These are phyloP conservation scores for Salvia splendens DNA, from an alignment of 257 asterid species.

Conservation along the genomic window DNA sequence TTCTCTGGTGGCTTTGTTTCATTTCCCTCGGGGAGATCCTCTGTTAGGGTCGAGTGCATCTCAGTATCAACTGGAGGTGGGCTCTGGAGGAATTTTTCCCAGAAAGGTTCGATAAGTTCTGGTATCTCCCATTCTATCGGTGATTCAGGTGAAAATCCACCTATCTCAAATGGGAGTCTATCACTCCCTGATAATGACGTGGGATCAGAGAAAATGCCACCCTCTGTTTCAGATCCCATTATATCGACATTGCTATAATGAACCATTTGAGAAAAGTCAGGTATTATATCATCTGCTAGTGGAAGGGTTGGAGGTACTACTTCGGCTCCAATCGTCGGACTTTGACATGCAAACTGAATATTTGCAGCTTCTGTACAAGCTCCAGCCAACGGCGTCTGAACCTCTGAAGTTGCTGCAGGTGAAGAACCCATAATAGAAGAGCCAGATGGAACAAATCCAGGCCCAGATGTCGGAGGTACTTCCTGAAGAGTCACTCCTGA, in stretches of 20 bases:
- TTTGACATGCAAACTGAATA: conserved; percentile 31
- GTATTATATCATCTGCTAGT: conserved; percentile 46
- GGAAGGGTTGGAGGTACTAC: conserved; percentile 45
- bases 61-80: conserved; percentile 51
- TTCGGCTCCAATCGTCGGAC: conserved; percentile 40
- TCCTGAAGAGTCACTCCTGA: conserved; percentile 80
- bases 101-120: conserved; percentile 73
- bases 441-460: conserved; percentile 39
- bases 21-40: conserved; percentile 44
- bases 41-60: conserved; percentile 37
- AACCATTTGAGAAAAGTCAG: conserved; percentile 53
- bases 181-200: conserved; percentile 38
- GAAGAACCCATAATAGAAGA: conserved; percentile 33
- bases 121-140: conserved; percentile 72
- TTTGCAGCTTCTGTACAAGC: conserved; percentile 37
- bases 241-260: conserved; percentile 45
- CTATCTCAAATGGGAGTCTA: conserved; percentile 48
- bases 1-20: conserved; percentile 47
- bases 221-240: conserved; percentile 40
- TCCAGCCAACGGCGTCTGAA: conserved; percentile 41
- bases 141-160: conserved; percentile 48
- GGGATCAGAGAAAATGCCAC: conserved; percentile 45
- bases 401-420: conserved; percentile 41
- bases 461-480: conserved; percentile 50
- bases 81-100: conserved; percentile 82